These are phyloP conservation scores for Corymbia maculata DNA, from an alignment of 345 rosid species.

Conservation along the genomic window DNA sequence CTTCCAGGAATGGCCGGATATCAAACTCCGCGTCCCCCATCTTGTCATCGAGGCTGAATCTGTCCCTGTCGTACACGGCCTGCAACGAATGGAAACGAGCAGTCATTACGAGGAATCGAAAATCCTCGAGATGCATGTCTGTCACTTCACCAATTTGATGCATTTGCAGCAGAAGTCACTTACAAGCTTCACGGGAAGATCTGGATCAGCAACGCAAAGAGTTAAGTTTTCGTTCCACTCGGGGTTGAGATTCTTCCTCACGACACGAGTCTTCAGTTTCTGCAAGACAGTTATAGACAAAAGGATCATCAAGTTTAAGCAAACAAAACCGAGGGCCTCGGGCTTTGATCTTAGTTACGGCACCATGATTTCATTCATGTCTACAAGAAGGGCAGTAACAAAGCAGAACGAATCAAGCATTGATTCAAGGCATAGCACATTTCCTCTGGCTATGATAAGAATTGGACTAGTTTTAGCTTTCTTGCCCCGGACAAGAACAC, in stretches of 20 bases:
- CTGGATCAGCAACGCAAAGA: background rate
- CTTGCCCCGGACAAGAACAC: background rate
- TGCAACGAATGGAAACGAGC: slow-evolving; percentile 2
- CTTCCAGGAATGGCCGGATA: slow-evolving; percentile 34
- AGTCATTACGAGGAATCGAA: background rate
- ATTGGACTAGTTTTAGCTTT: background rate
- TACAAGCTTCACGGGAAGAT: slow-evolving; percentile 3
- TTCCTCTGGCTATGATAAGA: background rate
- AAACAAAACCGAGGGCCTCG: background rate
- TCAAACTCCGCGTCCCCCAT: slow-evolving; percentile 85
- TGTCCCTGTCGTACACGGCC: slow-evolving; percentile 62
- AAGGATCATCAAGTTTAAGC: background rate
- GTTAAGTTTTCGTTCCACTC: slow-evolving; percentile 7
- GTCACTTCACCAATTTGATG: background rate
- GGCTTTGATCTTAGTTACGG: background rate
- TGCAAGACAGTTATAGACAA: background rate
- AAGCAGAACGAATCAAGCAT: background rate
- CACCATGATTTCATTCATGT: background rate
- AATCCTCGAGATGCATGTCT: background rate
- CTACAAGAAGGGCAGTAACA: background rate
- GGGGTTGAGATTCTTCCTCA: slow-evolving; percentile 6
- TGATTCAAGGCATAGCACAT: background rate
- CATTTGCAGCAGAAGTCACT: background rate
- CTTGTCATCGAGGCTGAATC: slow-evolving; percentile 60
- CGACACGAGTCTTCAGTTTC: slow-evolving; percentile 6